Evolutionary conservation across 179 eudicot species (phyloP), one percentile per base, ranked within the genome.

Genomic region (Spergularia azorica): DNA sequence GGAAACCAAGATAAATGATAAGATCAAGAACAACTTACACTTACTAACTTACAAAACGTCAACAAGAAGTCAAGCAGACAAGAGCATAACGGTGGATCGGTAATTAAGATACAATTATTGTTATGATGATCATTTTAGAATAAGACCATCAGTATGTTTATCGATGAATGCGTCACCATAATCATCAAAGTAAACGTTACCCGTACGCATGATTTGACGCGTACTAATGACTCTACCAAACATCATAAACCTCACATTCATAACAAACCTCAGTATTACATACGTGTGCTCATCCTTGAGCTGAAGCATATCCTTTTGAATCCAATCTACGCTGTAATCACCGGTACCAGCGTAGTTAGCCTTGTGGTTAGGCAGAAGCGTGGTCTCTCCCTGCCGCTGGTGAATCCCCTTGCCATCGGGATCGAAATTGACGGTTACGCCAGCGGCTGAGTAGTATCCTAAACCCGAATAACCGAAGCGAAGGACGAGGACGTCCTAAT

Each of bases 291-390:
- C n/a, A n/a, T 52, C 57, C 18, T 8, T 8, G 1, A 15, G 43
- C 36, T n/a, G 0, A 6, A 1, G 6, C 55, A 67, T 2, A 5
- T 46, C n/a, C 3, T 20, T 0, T 3, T 36, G 17, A 17, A 17
- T 0, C 54, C 15, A 18, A 0, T 8, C 8, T 0, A 48, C 6
- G 0, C 0, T 3, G 5, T 2, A 0, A 46, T 0, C 1, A 1
- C 2, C 1, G 5, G 15, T 13, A 36, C 39, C 75, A 11, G 75
- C 38, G 12, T 48, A 46, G 10, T 46, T 20, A 10, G 11, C 16
- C 48, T 6, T 1, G 6, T 18, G 4, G 3, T 48, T 10, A 46
- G 0, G 0, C 8, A 46, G 21, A 16, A 17, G 15, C 0, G 0
- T 46, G 2, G 56, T 48, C 36, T 48, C 26, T 17, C 56, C 38